Conservation (phyloP, 2,329 filamentous ascomycete genomes). For the Alternaria triticimaculans region DNA sequence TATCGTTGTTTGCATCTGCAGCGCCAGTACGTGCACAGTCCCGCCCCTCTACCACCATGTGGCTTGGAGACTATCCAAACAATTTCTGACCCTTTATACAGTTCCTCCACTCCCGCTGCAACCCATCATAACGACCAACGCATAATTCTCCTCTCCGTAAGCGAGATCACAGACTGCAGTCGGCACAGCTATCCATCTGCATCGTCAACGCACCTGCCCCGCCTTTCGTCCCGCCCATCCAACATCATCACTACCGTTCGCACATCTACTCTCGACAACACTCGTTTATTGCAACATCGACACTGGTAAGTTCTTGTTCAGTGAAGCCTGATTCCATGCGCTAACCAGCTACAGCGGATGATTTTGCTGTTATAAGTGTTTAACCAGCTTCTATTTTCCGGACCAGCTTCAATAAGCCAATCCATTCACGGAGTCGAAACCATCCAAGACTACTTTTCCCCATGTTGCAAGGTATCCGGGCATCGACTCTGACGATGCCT, state of each 20-base stretch:
- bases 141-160: conserved; percentile 2
- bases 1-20: conserved; percentile 15
- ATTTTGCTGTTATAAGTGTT: background rate
- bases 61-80: conserved; percentile 7
- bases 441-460: conserved; percentile 17
- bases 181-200: conserved; percentile 5
- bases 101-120: conserved; percentile 10
- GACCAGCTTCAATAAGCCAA: conserved; percentile 3
- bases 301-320: conserved; percentile 3
- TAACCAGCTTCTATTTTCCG: background rate
- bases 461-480: conserved; percentile 48
- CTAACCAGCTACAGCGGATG: conserved; percentile 1
- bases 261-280: background rate
- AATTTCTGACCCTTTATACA: conserved; percentile 4
- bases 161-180: conserved; percentile 10
- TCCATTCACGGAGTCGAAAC: conserved; percentile 5
- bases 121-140: conserved; percentile 3
- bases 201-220: conserved; percentile 16
- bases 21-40: conserved; percentile 23
- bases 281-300: background rate
- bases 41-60: conserved; percentile 7
- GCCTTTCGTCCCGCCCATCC: conserved; percentile 14
- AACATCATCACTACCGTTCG: background rate
- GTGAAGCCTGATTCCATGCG: background rate
- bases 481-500: conserved; percentile 46